Conservation (phyloP, 2,329 filamentous ascomycete species). For the Exophiala dermatitidis region DNA sequence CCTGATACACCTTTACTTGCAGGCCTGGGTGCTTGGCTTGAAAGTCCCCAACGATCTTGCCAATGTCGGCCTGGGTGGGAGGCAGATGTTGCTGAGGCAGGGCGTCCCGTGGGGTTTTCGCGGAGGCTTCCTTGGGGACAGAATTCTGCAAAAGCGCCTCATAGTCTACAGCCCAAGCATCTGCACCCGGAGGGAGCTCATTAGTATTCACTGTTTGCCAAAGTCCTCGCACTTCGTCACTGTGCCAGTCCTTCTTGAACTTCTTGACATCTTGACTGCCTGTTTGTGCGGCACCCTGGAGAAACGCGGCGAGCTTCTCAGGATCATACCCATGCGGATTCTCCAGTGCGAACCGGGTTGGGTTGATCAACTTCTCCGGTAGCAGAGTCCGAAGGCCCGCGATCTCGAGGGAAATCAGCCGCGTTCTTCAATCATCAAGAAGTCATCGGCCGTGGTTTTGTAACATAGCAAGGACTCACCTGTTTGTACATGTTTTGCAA, state of each 20-base stretch:
- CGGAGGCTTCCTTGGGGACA: constrained; percentile 27
- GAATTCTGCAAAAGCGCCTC: constrained; percentile 31
- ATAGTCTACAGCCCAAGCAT: constrained; percentile 40
- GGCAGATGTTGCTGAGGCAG: background rate
- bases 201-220: constrained; percentile 34
- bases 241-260: constrained; percentile 38
- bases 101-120: background rate
- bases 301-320: constrained; percentile 31
- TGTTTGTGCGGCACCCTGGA: constrained; percentile 33
- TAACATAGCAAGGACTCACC: constrained; percentile 9
- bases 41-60: constrained; percentile 15
- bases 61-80: constrained; percentile 8
- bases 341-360: constrained; percentile 36
- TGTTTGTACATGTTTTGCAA: constrained; percentile 25
- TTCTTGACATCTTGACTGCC: constrained; percentile 34
- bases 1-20: constrained; percentile 11
- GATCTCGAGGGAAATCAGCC: constrained; percentile 31
- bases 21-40: constrained; percentile 15
- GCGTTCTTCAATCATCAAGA: background rate
- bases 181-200: constrained; percentile 34
- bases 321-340: constrained; percentile 33
- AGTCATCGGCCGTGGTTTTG: background rate
- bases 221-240: constrained; percentile 35
- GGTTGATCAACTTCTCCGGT: constrained; percentile 35
- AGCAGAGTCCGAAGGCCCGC: constrained; percentile 38